A percentile compares a stretch with the other conserved stretches of the same genome.
phyloP scores from a whole-genome alignment of 257 asterid species.

The Lycium barbarum region DNA sequence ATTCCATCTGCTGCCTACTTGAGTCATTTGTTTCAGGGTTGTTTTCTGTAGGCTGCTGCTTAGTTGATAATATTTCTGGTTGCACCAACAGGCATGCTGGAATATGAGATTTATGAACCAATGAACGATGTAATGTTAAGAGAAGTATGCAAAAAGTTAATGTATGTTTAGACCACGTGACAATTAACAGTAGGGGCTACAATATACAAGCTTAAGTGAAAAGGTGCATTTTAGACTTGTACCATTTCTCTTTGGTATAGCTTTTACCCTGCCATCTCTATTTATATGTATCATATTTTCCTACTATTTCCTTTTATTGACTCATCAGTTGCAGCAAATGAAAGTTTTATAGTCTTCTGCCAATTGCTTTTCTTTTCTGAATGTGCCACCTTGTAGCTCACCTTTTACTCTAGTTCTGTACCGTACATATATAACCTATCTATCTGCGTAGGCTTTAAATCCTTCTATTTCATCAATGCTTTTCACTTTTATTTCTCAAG shows the following conservation, averaged over 20 bases:
- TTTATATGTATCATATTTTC: neutral
- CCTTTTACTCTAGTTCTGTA: neutral
- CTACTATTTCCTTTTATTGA: neutral
- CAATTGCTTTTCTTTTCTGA: neutral
- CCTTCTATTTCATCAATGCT: neutral
- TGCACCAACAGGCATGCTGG: constrained; percentile 7
- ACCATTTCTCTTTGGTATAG: constrained; percentile 8
- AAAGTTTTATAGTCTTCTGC: neutral
- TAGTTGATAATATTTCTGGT: neutral
- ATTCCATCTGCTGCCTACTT: constrained; percentile 19
- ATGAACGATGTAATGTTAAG: neutral
- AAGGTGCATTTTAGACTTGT: constrained; percentile 11
- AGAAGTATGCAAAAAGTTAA: neutral
- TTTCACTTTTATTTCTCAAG: neutral
- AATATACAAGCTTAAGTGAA: neutral
- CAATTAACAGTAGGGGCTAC: neutral
- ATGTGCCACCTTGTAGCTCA: neutral
- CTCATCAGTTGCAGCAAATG: constrained; percentile 13
- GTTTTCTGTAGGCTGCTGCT: neutral
- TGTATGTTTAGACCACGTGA: neutral
- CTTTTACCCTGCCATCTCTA: neutral
- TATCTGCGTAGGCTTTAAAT: neutral
- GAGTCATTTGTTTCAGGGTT: constrained; percentile 11
- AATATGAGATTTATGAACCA: neutral
- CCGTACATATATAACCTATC: neutral